Evolutionary conservation across 1,284 basidiomycete genomes (phyloP).

Genomic region (Apiotrichum domesticum): DNA sequence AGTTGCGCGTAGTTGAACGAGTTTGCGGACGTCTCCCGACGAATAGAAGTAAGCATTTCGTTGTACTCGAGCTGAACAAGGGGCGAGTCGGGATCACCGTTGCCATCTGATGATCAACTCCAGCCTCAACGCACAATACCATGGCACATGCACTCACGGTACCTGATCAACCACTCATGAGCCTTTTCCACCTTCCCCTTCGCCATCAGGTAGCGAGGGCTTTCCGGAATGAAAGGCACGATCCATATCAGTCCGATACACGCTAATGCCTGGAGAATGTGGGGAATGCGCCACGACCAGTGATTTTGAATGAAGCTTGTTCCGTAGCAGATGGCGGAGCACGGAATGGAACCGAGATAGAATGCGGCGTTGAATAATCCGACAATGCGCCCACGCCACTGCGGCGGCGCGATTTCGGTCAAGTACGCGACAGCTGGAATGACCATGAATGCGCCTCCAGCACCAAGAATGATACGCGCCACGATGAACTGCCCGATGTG

Average conservation of each 20-base stretch:
- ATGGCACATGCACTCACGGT: constrained; percentile 43
- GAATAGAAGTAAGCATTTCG: constrained; percentile 54
- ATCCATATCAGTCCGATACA: constrained; percentile 5
- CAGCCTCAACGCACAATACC: not conserved
- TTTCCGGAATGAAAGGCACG: constrained; percentile 25
- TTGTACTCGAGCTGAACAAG: constrained; percentile 51
- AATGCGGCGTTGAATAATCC: constrained; percentile 40
- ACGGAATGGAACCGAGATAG: constrained; percentile 28
- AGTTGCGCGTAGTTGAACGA: not conserved
- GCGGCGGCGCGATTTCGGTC: constrained; percentile 56
- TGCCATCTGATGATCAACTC: constrained; percentile 11
- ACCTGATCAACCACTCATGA: constrained; percentile 63
- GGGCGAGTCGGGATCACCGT: constrained; percentile 40
- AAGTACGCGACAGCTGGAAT: constrained; percentile 53
- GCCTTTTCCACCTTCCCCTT: constrained; percentile 56
- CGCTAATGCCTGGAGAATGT: constrained; percentile 24
- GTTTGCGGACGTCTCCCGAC: constrained; percentile 24
- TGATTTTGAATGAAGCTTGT: constrained; percentile 18
- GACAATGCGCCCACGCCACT: constrained; percentile 58
- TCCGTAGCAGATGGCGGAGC: constrained; percentile 8
- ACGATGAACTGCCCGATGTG: constrained; percentile 41
- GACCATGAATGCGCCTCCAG: constrained; percentile 46
- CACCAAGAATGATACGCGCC: constrained; percentile 54
- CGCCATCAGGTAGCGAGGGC: constrained; percentile 24
- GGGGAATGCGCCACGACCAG: constrained; percentile 26